Conservation (phyloP, 1,139 yeast genomes). For the Nakaseomyces bracarensis region DNA sequence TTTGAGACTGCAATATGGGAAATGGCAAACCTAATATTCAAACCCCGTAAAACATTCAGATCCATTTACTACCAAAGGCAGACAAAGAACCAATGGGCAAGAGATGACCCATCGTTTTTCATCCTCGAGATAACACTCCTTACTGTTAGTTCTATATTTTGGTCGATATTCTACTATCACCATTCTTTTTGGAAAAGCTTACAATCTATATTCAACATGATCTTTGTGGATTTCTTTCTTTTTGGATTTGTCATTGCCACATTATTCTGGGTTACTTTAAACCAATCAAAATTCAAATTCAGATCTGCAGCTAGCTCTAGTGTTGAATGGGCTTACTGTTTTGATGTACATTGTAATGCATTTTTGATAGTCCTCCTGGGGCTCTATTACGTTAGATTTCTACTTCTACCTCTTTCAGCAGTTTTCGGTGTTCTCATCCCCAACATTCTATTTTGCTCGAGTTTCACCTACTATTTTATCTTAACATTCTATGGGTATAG, state of each 20-base stretch:
- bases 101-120: constrained; percentile 88
- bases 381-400: constrained; percentile 67
- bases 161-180: constrained; percentile 74
- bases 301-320: constrained; percentile 40
- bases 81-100: constrained; percentile 63
- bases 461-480: constrained; percentile 66
- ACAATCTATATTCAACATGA: constrained; percentile 68
- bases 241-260: constrained; percentile 65
- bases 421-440: constrained; percentile 63
- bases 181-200: constrained; percentile 53
- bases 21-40: constrained; percentile 59
- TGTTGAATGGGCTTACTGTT: constrained; percentile 90
- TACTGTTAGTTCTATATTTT: constrained; percentile 69
- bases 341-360: constrained; percentile 87
- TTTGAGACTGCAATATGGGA: constrained; percentile 94
- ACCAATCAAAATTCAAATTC: constrained; percentile 45
- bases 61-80: constrained; percentile 73
- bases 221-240: constrained; percentile 71
- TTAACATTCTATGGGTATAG: constrained; percentile 84
- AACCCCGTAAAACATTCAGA: constrained; percentile 76
- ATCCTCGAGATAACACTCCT: constrained; percentile 59
- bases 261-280: constrained; percentile 62
- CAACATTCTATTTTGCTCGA: constrained; percentile 64
- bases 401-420: constrained; percentile 63
- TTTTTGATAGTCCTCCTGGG: constrained; percentile 74